Evolutionary conservation across 345 rosid species (phyloP).

Genomic region (Isatis tinctoria): DNA sequence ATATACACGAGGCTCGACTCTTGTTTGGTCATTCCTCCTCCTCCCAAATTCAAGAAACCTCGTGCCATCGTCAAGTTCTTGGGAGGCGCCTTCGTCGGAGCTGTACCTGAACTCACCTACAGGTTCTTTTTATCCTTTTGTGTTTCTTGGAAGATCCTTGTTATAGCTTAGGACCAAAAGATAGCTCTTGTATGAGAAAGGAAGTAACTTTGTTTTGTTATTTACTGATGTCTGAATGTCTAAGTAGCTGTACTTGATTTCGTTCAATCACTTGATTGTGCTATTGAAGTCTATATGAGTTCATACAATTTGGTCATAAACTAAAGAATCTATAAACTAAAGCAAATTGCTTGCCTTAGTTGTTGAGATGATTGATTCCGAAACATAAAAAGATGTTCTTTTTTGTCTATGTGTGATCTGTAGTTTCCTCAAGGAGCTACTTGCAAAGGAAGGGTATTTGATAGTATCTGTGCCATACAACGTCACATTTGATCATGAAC

Average conservation of each 20-base stretch:
- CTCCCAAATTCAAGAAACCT: conserved; percentile 47
- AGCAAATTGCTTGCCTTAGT: not conserved
- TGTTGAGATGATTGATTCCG: not conserved
- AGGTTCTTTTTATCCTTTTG: conserved; percentile 36
- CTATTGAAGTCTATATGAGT: not conserved
- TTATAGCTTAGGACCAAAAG: too few relatives aligned
- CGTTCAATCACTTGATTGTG: not conserved
- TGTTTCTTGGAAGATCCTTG: not conserved
- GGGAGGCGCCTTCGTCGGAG: conserved; percentile 90
- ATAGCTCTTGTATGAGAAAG: too few relatives aligned
- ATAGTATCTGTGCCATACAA: conserved; percentile 77
- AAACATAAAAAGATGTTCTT: not conserved
- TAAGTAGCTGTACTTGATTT: too few relatives aligned
- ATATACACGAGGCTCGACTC: conserved; percentile 50
- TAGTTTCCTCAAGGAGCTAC: conserved; percentile 71
- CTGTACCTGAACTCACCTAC: conserved; percentile 89
- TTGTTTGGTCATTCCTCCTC: conserved; percentile 71
- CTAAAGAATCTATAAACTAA: not conserved
- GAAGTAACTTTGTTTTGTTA: too few relatives aligned
- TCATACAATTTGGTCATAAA: not conserved
- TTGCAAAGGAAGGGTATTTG: conserved; percentile 86
- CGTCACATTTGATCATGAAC: conserved; percentile 91
- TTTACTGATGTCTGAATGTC: too few relatives aligned
- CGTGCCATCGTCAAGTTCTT: conserved; percentile 76
- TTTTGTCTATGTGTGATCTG: not conserved